phyloP scores from a whole-genome alignment of 2,329 filamentous ascomycete genomes.

The Aspergillus terreus region DNA sequence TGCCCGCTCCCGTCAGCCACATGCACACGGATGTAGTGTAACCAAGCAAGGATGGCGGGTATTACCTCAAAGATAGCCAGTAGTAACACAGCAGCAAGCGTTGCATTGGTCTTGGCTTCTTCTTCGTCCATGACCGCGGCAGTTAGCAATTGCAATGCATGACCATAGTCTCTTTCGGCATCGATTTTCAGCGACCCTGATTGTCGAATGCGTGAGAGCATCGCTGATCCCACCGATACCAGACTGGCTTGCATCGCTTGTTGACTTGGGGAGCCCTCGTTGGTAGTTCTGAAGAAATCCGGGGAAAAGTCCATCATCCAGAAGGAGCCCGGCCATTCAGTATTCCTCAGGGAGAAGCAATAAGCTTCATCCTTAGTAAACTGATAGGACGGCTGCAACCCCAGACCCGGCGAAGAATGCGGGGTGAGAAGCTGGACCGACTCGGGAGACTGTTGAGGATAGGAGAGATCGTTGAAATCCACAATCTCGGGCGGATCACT shows the following conservation, averaged over 20 bases:
- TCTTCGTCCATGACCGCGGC: conserved; percentile 28
- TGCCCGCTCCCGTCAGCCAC: conserved; percentile 8
- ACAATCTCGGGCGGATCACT: neutral
- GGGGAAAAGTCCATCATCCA: conserved; percentile 23
- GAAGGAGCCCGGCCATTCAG: conserved; percentile 26
- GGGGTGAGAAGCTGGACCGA: conserved; percentile 10
- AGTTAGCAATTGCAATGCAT: conserved; percentile 47
- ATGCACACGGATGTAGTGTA: neutral
- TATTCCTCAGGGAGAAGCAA: conserved; percentile 35
- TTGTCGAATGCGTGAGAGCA: conserved; percentile 52
- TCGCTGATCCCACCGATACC: conserved; percentile 56
- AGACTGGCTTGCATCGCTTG: conserved; percentile 46
- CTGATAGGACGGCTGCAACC: conserved; percentile 23
- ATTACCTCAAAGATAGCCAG: conserved; percentile 61
- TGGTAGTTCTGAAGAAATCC: conserved; percentile 16
- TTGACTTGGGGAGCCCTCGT: conserved; percentile 20
- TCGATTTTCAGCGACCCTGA: conserved; percentile 45
- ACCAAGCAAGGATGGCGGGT: neutral
- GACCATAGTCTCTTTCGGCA: conserved; percentile 53
- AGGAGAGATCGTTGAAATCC: conserved; percentile 20
- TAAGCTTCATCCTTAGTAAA: conserved; percentile 29
- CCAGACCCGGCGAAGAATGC: conserved; percentile 12
- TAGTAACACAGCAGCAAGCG: conserved; percentile 54
- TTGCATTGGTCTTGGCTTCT: conserved; percentile 38
- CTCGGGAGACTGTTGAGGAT: conserved; percentile 10